Base-by-base conservation (phyloP, 106 monocot species). In the Cymbidium sinense region DNA sequence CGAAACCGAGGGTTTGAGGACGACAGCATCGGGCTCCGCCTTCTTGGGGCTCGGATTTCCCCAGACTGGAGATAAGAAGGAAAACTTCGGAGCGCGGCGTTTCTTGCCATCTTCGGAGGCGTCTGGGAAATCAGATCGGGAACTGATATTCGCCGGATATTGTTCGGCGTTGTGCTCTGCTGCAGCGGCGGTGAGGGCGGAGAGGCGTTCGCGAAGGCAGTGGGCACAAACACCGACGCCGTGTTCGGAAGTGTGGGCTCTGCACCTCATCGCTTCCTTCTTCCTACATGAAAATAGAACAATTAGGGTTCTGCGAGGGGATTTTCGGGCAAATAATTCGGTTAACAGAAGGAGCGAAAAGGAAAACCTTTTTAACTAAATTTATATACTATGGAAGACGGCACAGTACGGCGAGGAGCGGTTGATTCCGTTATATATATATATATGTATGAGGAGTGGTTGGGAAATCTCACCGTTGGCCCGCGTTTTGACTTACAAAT, bases 171-270 rank as follows among this genome's bases (percentile, higher is more conserved):
- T 41, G 74, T 34, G 50, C 7, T 77, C 81, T 82, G 13, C 12
- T 2, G 2, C 7, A 67, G 70, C 77, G 64, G 80, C 82, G 33
- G 77, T 17, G 52, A 95, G 77, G 29, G 84, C 79, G 54, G 86
- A 64, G 43, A 95, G 89, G 75, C 95, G 92, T 23, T 90, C 89
- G 11, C 88, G 88, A 83, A 95, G 95, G 86, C 95, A 95, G 21
- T 83, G 27, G 44, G 92, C 88, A 75, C 95, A 95, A 23, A 95
- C 95, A 44, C 95, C 95, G 27, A 47, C 80, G 55, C 81, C 84
- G 11, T 35, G 43, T 50, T 86, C 89, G 77, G 50, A 79, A 4
- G 91, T 84, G 77, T 95, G 95, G 64, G 10, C 4, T 73, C 84
- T 89, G 88, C 95, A 95, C 92, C 73, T 92, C 86, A 81, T 86